Conservation (phyloP, 768 basidiomycete species). For the Pulveroboletus ravenelii region DNA sequence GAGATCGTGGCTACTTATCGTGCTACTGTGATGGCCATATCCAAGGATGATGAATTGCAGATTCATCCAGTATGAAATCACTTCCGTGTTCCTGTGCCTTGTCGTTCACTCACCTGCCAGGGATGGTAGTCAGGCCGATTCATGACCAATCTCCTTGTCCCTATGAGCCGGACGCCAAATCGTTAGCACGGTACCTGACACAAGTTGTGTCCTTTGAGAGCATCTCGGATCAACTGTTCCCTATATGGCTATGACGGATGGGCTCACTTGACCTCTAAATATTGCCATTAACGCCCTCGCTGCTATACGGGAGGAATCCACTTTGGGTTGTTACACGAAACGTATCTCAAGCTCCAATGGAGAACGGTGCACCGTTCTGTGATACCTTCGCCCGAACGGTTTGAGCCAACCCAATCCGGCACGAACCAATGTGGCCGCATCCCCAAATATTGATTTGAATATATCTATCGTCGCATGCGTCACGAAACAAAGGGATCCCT, state of each 20-base stretch:
- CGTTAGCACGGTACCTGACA: conserved; percentile 6
- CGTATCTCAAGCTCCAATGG: not conserved
- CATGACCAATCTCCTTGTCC: too few relatives aligned
- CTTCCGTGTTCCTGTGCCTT: not conserved
- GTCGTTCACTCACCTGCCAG: not conserved
- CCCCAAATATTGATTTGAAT: too few relatives aligned
- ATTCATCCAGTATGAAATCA: too few relatives aligned
- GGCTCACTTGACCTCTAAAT: not conserved
- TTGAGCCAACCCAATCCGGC: not conserved
- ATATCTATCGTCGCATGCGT: not conserved
- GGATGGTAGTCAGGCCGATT: conserved; percentile 17
- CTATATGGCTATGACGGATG: not conserved
- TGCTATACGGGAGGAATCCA: not conserved
- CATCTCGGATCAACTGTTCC: not conserved
- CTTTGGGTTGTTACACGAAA: not conserved
- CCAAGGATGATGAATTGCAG: conserved; percentile 26
- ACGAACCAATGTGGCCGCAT: not conserved
- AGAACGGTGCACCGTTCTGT: not conserved
- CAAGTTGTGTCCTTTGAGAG: not conserved
- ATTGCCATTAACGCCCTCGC: not conserved
- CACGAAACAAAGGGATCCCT: too few relatives aligned
- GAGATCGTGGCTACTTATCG: conserved; percentile 27
- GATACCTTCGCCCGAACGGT: not conserved
- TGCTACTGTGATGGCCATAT: conserved; percentile 15
- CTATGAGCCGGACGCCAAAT: conserved; percentile 19